Base-by-base conservation (phyloP, 2,329 filamentous ascomycete species). In the Alternaria incomplexa region DNA sequence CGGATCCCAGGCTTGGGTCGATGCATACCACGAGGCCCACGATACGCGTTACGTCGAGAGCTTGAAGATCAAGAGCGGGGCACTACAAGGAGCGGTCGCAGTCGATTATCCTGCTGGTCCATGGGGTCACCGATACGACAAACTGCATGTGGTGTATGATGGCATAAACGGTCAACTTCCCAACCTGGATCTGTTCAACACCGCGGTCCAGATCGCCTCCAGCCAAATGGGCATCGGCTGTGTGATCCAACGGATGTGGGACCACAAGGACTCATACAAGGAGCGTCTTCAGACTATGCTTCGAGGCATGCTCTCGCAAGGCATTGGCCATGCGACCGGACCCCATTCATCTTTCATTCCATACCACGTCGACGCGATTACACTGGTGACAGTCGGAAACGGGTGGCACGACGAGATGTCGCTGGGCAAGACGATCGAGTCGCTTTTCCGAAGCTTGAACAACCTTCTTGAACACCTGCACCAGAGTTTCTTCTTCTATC, bases 371-470 rank as follows among this genome's bases (percentile, higher is more conserved):
- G 96, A 99, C 78, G 96, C 96, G 3, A 91, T 99, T 67, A 99
- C 96, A 1, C 83, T 99, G 45, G 93, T 96, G 74, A 93, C 96
- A 0, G 91, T 93, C 63, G 95, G 95, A 1, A 85, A 95, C 45
- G 96, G 96, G 30, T 97, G 93, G 93, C 93, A 98, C 75, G 96
- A 99, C 78, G 96, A 98, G 81, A 98, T 98, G 93, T 92, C 91
- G 10, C 89, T 99, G 77, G 96, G 96, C 6, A 87, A 94, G 58
- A 90, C 94, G 0, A 86, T 98, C 5, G 96, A 99, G 81, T 93
- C 93, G 72, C 87, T 96, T 4, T 97, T 97, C 79, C 87, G 96
- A 73, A 97, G 93, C 78, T 83, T 99, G 80, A 99, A 99, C 83
- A 99, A 99, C 76, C 83, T 99, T 62, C 87, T 99, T 30, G 96